Conservation (phyloP, 2,329 filamentous ascomycete genomes). For the Cladobotryum mycophilum region DNA sequence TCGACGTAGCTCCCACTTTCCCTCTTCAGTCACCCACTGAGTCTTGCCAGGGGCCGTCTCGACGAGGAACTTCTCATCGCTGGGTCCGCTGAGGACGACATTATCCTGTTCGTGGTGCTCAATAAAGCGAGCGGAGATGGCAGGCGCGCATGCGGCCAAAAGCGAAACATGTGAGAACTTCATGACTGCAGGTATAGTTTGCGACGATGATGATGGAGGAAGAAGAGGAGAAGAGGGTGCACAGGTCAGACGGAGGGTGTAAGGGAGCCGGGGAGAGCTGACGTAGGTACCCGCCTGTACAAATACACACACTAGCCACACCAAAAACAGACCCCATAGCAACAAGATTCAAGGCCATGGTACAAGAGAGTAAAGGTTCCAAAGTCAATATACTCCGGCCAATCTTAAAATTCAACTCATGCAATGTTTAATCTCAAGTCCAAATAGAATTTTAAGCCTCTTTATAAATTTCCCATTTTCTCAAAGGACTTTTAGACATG, state of each 20-base stretch:
- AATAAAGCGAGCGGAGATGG: constrained; percentile 50
- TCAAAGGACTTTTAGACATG: no score
- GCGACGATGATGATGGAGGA: background rate
- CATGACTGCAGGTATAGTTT: constrained; percentile 30
- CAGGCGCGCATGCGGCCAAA: constrained; percentile 49
- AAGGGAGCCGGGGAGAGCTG: background rate
- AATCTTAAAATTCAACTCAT: no score
- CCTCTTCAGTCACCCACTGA: constrained; percentile 82
- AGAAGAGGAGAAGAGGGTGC: background rate
- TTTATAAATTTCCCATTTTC: no score
- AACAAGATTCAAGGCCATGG: no score
- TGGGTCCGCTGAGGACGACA: constrained; percentile 41
- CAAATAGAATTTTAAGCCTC: no score
- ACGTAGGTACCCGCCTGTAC: background rate
- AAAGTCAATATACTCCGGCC: no score
- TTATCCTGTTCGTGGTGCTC: constrained; percentile 45
- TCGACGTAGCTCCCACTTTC: constrained; percentile 86
- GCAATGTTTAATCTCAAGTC: no score
- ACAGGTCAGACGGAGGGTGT: background rate
- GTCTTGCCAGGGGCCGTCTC: constrained; percentile 80
- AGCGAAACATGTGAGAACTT: constrained; percentile 48
- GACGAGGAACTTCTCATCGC: constrained; percentile 55
- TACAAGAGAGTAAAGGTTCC: no score
- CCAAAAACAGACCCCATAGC: background rate
- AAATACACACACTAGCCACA: background rate